Conservation (phyloP, 345 rosid species). For the Chamaenerion angustifolium region DNA sequence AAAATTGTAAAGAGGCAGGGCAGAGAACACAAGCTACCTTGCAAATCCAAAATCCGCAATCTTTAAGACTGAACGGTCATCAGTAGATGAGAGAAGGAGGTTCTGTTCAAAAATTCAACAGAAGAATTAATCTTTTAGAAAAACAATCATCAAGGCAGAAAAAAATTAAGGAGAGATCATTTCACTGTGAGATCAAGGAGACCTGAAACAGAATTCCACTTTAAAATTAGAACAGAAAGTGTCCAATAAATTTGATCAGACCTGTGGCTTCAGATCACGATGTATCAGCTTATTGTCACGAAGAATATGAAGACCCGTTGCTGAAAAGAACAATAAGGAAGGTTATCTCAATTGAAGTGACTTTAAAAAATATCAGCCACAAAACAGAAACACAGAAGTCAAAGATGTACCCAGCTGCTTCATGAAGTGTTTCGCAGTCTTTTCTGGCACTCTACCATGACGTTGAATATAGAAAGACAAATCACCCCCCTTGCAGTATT, state of each 20-base stretch:
- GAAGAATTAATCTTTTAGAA: too few species aligned
- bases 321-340: conserved; percentile 24
- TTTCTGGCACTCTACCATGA: conserved; percentile 66
- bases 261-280: conserved; percentile 98
- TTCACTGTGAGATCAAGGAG: neutral
- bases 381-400: too few species aligned
- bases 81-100: conserved; percentile 75
- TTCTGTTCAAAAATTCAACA: conserved; percentile 39
- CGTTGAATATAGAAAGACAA: conserved; percentile 68
- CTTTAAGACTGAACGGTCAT: conserved; percentile 51
- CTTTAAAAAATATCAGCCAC: too few species aligned
- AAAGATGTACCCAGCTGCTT: conserved; percentile 54
- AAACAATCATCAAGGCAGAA: too few species aligned
- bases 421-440: conserved; percentile 81
- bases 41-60: conserved; percentile 99
- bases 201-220: neutral
- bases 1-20: neutral
- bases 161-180: too few species aligned
- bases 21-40: conserved; percentile 31
- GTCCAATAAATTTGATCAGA: conserved; percentile 8
- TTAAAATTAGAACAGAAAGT: neutral
- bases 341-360: conserved; percentile 3
- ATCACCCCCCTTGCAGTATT: conserved; percentile 89
- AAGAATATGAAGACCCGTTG: conserved; percentile 71
- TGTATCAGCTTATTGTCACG: conserved; percentile 90